These are phyloP conservation scores for Gastroboletus turbinatus DNA, from an alignment of 1,284 basidiomycete genomes.

Conservation along the genomic window DNA sequence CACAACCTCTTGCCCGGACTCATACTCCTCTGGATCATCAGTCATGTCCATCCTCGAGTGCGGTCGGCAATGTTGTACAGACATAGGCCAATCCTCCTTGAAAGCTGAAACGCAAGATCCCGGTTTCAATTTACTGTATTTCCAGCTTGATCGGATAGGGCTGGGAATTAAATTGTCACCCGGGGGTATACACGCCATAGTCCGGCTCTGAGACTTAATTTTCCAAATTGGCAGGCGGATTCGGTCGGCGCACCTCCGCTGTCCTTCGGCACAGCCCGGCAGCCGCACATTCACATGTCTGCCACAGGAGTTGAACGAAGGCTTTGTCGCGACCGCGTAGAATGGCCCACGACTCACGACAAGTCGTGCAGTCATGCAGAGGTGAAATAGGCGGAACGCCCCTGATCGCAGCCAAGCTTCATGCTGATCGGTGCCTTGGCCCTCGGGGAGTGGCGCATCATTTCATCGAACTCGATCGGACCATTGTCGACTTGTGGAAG, in stretches of 20 bases:
- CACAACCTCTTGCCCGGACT: background rate
- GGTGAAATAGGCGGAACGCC: background rate
- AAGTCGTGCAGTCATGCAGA: background rate
- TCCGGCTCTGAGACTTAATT: background rate
- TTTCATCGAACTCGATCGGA: background rate
- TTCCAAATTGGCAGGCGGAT: background rate
- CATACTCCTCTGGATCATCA: background rate
- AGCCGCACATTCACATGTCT: background rate
- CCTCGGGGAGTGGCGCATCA: background rate
- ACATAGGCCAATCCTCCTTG: background rate
- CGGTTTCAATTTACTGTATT: background rate
- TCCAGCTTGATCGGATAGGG: background rate
- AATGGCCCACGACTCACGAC: background rate
- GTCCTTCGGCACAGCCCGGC: background rate
- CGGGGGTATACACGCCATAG: background rate
- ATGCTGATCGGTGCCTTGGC: background rate
- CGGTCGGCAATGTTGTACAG: background rate
- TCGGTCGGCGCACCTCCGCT: background rate
- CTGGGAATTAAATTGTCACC: constrained; percentile 2
- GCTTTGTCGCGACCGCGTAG: background rate
- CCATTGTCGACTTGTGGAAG: background rate
- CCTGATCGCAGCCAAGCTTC: background rate
- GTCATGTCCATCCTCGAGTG: background rate
- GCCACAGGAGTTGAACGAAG: background rate
- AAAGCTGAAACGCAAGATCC: background rate